These are phyloP conservation scores for Pisolithus sp. DNA, from an alignment of 768 basidiomycete genomes.

Conservation along the genomic window DNA sequence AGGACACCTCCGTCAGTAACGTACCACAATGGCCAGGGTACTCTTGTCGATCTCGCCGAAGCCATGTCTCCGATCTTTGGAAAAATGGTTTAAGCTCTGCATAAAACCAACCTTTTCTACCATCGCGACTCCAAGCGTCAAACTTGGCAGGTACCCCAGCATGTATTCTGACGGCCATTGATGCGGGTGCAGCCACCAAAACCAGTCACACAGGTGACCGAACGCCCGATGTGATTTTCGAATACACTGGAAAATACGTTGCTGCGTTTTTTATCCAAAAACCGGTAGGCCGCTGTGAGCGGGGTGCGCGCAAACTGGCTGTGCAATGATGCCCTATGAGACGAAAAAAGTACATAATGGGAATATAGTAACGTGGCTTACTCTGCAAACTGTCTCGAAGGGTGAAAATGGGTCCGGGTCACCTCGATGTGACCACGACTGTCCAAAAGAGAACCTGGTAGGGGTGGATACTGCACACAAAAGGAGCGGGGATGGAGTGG, in stretches of 20 bases:
- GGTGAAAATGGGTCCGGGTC: no score
- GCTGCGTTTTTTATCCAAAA: background rate
- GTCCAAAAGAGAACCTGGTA: no score
- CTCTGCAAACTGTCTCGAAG: no score
- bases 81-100: slow-evolving; percentile 29
- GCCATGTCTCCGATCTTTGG: slow-evolving; percentile 25
- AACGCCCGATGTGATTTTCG: background rate
- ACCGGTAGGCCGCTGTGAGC: slow-evolving; percentile 22
- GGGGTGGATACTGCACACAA: no score
- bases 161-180: slow-evolving; percentile 34
- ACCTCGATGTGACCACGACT: no score
- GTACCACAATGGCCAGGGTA: slow-evolving; percentile 1
- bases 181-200: slow-evolving; percentile 45
- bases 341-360: background rate
- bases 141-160: slow-evolving; percentile 27
- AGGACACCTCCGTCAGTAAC: no score
- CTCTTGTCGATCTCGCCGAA: background rate
- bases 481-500: no score
- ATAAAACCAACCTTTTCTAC: slow-evolving; percentile 31
- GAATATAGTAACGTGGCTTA: no score
- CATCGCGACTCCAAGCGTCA: slow-evolving; percentile 24
- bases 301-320: background rate
- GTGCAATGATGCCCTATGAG: background rate
- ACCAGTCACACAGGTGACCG: slow-evolving; percentile 8
- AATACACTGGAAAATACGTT: background rate